These are phyloP conservation scores for Paraphaeosphaeria minitans DNA, from an alignment of 2,329 filamentous ascomycete species.

Conservation along the genomic window DNA sequence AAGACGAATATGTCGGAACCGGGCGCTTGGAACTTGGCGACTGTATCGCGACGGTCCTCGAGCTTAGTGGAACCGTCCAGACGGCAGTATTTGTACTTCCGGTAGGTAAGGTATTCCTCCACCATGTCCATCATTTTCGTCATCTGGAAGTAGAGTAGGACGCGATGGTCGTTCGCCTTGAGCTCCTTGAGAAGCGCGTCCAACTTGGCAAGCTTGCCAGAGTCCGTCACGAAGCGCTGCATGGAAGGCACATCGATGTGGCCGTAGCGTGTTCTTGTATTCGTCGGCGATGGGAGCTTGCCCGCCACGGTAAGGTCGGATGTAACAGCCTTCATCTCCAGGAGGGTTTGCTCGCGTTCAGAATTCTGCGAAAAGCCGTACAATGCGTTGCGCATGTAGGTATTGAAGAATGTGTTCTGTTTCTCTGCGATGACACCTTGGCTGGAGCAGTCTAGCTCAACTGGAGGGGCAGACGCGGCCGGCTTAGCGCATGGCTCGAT, in stretches of 20 bases:
- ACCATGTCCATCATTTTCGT: slow-evolving; percentile 99
- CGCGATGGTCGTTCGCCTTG: slow-evolving; percentile 90
- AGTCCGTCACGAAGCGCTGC: slow-evolving; percentile 96
- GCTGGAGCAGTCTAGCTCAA: slow-evolving; percentile 78
- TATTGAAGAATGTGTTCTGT: slow-evolving; percentile 78
- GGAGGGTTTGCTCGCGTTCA: slow-evolving; percentile 72
- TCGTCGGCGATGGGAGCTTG: slow-evolving; percentile 78
- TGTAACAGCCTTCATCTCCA: slow-evolving; percentile 73
- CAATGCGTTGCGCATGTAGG: slow-evolving; percentile 72
- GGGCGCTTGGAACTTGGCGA: slow-evolving; percentile 88
- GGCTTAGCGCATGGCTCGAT: slow-evolving; percentile 83
- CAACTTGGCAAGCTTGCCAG: slow-evolving; percentile 90
- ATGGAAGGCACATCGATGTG: slow-evolving; percentile 94
- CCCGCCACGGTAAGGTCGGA: slow-evolving; percentile 66
- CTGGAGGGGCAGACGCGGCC: slow-evolving; percentile 81
- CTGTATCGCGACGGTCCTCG: slow-evolving; percentile 94
- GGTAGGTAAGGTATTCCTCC: slow-evolving; percentile 98
- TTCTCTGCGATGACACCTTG: slow-evolving; percentile 68
- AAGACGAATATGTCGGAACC: slow-evolving; percentile 96
- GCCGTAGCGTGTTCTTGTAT: slow-evolving; percentile 82
- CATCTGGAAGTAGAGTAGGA: slow-evolving; percentile 99
- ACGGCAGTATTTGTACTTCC: slow-evolving; percentile 98
- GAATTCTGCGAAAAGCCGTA: slow-evolving; percentile 62
- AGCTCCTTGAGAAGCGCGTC: slow-evolving; percentile 86
- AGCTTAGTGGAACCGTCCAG: slow-evolving; percentile 96